Base-by-base conservation (phyloP, 2,329 filamentous ascomycete genomes). In the Thermoascus crustaceus region DNA sequence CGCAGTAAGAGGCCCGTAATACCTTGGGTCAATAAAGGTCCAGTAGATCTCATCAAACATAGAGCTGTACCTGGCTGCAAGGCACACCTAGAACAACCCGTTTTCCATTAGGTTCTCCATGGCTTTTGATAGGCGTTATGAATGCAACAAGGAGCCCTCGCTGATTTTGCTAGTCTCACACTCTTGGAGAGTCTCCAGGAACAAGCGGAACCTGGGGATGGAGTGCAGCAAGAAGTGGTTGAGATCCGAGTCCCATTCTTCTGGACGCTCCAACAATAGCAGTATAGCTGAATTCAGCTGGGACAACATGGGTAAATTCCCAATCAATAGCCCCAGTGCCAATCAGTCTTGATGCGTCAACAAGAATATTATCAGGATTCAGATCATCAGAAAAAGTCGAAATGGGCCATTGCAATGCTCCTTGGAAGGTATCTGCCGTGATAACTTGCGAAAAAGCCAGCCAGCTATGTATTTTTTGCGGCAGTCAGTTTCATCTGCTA, bases 31-130 rank as follows among this genome's bases (percentile, higher is more conserved):
- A 30, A 57, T 47, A 17, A 50, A 50, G 18, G 38, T 33, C 50
- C 49, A 56, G 35, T 54, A 56, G 27, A 54, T 50, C 21, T 52
- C 48, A 45, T 57, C 52, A 39, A 55, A 54, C 38, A 48, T 41
- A 35, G 45, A 48, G 35, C 44, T 46, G 22, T 50, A 43, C 11
- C 47, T 42, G 30, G 40, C 42, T 35, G 52, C 49, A 41, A 52
- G 44, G 24, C 42, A 50, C 32, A 53, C 37, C 52, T 50, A 58
- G 37, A 57, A 54, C 9, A 45, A 24, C 5, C 51, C 49, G 37
- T 39, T 53, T 16, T 52, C 45, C 38, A 52, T 25, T 5, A 45
- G 50, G 4, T 39, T 34, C 31, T 42, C 41, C 49, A 57, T 57
- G 23, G 22, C 33, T 8, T 25, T 30, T 4, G 51, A 52, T 17